phyloP scores from a whole-genome alignment of 2,329 filamentous ascomycete genomes.

The Raffaelea deltoideospora region DNA sequence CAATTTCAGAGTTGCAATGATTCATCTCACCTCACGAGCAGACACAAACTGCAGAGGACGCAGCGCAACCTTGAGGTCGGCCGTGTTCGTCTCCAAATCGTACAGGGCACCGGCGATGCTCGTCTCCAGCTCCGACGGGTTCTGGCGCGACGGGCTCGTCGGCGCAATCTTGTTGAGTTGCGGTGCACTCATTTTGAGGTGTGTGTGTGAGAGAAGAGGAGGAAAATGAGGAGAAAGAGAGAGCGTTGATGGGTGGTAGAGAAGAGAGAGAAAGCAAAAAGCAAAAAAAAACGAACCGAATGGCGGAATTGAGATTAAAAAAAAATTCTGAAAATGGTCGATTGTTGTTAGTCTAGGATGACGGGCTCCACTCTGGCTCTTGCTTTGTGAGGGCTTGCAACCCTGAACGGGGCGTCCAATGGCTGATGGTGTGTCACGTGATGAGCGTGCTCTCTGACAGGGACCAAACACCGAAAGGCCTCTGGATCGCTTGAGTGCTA shows the following conservation, averaged over 20 bases:
- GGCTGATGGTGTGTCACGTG: not conserved
- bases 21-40: slow-evolving; percentile 88
- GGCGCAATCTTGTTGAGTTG: slow-evolving; percentile 93
- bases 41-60: slow-evolving; percentile 97
- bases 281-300: not conserved
- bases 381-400: not conserved
- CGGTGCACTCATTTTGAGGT: slow-evolving; percentile 39
- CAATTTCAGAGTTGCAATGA: slow-evolving; percentile 4
- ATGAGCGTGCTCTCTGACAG: too few species aligned
- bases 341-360: too few species aligned
- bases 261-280: not conserved
- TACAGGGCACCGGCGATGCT: slow-evolving; percentile 93
- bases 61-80: slow-evolving; percentile 91
- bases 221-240: not conserved
- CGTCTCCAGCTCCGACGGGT: slow-evolving; percentile 94
- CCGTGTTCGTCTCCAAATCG: slow-evolving; percentile 98
- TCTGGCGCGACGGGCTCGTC: slow-evolving; percentile 92
- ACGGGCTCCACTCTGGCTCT: not conserved
- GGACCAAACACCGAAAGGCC: too few species aligned
- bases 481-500: too few species aligned
- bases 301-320: too few species aligned
- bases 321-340: too few species aligned
- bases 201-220: not conserved
- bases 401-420: not conserved
- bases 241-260: not conserved